phyloP scores from a whole-genome alignment of 1,284 basidiomycete species.

The Malassezia psittaci region DNA sequence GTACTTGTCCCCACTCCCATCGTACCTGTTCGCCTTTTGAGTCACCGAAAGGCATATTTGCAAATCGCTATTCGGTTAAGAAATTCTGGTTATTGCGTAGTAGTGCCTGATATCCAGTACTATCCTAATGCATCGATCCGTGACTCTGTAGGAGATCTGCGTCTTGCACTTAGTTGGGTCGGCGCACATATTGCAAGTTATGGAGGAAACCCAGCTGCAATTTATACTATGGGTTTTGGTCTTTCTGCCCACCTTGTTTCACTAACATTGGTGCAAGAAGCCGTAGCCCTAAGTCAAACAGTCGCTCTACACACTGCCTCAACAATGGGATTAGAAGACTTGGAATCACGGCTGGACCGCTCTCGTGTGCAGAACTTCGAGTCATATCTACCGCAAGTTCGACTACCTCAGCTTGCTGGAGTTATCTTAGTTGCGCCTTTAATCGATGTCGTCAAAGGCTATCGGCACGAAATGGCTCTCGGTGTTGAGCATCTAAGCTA shows the following conservation, averaged over 20 bases:
- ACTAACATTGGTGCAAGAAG: constrained; percentile 48
- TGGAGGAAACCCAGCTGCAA: constrained; percentile 45
- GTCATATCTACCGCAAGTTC: constrained; percentile 47
- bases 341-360: neutral
- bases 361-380: constrained; percentile 30
- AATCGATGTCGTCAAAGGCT: constrained; percentile 49
- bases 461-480: constrained; percentile 41
- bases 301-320: neutral
- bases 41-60: constrained; percentile 34
- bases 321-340: neutral
- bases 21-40: constrained; percentile 27
- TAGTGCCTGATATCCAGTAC: constrained; percentile 48
- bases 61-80: constrained; percentile 46
- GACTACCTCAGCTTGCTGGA: constrained; percentile 45
- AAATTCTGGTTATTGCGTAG: constrained; percentile 47
- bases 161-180: constrained; percentile 47
- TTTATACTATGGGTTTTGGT: constrained; percentile 48
- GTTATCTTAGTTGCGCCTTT: constrained; percentile 48
- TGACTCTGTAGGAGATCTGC: constrained; percentile 43
- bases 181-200: constrained; percentile 37
- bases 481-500: constrained; percentile 49
- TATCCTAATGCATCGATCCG: constrained; percentile 43
- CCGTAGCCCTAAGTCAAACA: constrained; percentile 41
- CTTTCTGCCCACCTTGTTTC: constrained; percentile 48
- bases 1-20: constrained; percentile 46